phyloP scores from a whole-genome alignment of 305 asterid species.

The Stenogyne calaminthoides region DNA sequence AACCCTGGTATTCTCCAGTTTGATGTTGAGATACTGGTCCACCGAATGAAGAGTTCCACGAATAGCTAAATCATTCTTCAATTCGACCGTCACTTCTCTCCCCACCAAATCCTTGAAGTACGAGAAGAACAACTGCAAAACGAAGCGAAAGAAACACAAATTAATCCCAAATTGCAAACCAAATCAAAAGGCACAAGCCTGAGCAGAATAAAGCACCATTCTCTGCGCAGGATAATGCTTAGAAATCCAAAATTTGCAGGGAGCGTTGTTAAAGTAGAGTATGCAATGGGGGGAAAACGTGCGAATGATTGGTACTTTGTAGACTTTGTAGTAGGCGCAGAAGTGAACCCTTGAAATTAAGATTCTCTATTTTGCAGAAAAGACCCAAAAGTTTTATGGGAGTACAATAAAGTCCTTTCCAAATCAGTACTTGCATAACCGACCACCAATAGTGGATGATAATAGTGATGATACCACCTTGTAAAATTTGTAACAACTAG shows the following conservation, averaged over 20 bases:
- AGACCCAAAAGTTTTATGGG: background rate
- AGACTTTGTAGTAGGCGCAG: too few relatives aligned
- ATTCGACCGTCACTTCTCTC: constrained; percentile 94
- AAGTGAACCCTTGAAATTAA: constrained; percentile 13
- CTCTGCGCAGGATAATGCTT: constrained; percentile 16
- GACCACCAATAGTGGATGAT: background rate
- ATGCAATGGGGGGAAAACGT: background rate
- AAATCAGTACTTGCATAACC: background rate
- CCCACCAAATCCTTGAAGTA: constrained; percentile 99
- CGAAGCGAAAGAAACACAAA: constrained; percentile 2
- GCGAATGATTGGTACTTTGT: constrained; percentile 11
- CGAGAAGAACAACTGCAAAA: constrained; percentile 90
- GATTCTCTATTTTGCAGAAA: constrained; percentile 24
- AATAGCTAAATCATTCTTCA: constrained; percentile 95
- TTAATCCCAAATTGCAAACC: constrained; percentile 19
- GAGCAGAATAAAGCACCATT: constrained; percentile 38
- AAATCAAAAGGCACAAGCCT: background rate
- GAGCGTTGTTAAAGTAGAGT: constrained; percentile 9
- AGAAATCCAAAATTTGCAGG: constrained; percentile 22
- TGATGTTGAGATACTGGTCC: constrained; percentile 96
- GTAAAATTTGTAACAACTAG: too few relatives aligned
- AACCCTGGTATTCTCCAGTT: constrained; percentile 93
- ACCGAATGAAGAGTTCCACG: constrained; percentile 96
- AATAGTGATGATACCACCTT: too few relatives aligned
- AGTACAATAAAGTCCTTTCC: background rate